Base-by-base conservation (phyloP, 495 filamentous ascomycete species). In the Xanthoparmelia taractica region DNA sequence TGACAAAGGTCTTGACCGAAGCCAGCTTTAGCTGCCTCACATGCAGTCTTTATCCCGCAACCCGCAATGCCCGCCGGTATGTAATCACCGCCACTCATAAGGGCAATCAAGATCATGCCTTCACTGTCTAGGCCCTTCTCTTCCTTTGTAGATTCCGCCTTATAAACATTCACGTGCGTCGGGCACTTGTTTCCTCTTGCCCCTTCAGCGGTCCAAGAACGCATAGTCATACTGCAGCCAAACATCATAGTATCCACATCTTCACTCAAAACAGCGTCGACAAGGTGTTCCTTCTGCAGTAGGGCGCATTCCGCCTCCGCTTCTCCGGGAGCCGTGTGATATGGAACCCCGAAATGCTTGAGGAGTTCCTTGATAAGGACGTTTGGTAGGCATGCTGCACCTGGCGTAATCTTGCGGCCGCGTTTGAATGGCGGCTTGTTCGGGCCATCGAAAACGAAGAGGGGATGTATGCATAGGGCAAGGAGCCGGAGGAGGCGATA, bases 181-280 rank as follows among this genome's bases (percentile, higher is more conserved):
- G 91, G 89, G 3, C 81, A 82, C 62, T 86, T 85, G 62, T 76
- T 80, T 2, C 80, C 77, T 68, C 76, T 84, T 2, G 78, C 76
- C 25, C 77, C 80, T 72, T 96, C 91, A 27, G 86, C 82, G 0
- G 88, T 88, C 85, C 92, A 98, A 68, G 91, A 92, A 63, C 91
- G 82, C 37, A 97, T 75, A 0, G 85, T 94, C 55, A 82, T 72
- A 0, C 80, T 83, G 55, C 89, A 92, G 3, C 95, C 95, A 72
- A 97, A 99, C 95, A 99, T 97, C 68, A 99, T 80, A 4, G 95
- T 92, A 73, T 99, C 95, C 43, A 97, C 91, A 78, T 99, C 95
- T 72, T 99, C 92, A 70, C 90, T 97, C 69, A 99, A 81, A 17
- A 97, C 95, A 0, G 89, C 94, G 74, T 99, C 95, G 4, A 97